Evolutionary conservation across 192 early-diverging fungal genomes (phyloP), one percentile per base, ranked within the genome.

Genomic region (Backusella westeae): DNA sequence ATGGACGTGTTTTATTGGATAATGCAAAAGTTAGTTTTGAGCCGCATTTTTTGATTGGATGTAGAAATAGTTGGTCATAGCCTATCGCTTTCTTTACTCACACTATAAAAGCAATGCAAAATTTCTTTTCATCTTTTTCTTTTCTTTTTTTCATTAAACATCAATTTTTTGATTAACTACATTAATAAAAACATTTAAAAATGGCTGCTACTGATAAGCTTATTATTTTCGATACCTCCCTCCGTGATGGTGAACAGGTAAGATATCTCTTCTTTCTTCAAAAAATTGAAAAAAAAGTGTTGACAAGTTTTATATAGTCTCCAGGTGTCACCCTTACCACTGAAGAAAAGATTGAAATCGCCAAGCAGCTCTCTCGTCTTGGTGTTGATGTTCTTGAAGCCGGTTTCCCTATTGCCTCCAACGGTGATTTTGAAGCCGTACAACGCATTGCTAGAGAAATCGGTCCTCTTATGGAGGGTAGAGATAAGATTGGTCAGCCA

Each of bases 331-430:
- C 95, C 39, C 87, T 99, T 26, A 97, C 91, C 77, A 88, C 89
- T 0, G 91, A 93, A 35, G 97, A 99, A 85, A 99, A 99, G 88
- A 85, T 99, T 49, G 93, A 95, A 81, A 97, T 99, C 72, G 97
- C 97, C 6, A 92, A 90, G 74, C 93, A 96, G 82, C 89, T 99
- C 23, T 95, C 97, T n/a, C 85, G 88, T 63, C 91, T 99, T 36
- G 97, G 97, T 67, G 96, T 99, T 67, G 94, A 99, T 83, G 91
- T 99, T 7, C 90, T 96, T 80, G 97, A 99, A 79, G 97, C 97
- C 6, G 97, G 97, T 5, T 99, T 97, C 82, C 97, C 97, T 0
- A 90, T 97, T 52, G 96, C 96, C 17, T 97, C 96, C 3, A 87
- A 90, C 6, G 97, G 96, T 59, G 97, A 99, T 84, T 99, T 97